Evolutionary conservation across 768 basidiomycete species (phyloP), one percentile per base, ranked within the genome.

Genomic region (Tylopilus sp.): DNA sequence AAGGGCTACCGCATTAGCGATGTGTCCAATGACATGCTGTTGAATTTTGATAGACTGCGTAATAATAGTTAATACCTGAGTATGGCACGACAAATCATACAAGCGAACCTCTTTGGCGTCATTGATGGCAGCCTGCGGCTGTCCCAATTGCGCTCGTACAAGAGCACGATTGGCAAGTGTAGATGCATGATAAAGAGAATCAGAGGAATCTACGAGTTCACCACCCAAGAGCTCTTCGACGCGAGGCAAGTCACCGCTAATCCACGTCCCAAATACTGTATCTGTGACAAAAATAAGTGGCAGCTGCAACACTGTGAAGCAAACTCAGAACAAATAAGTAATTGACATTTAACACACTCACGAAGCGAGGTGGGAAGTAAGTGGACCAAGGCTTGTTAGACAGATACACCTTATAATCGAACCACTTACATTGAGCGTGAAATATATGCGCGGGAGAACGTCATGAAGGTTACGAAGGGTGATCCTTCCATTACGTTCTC

Each of bases 31-130:
- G 4, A 8, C 26, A 1, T 45, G 36, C 17, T 33, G 33, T n/a
- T 24, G 45, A 14, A 31, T 16, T 22, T 42, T 12, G n/a, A 47
- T 36, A 26, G 54, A 54, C 51, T 48, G 30, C 19, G 17, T 6
- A 14, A 10, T 3, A 7, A 42, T 24, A 2, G 26, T 53, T 17
- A 46, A 24, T n/a, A 12, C 3, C n/a, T n/a, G n/a, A 4, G n/a
- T 2, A 9, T 22, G 19, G 8, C 16, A 53, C 25, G 6, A 28
- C 10, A 21, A 14, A 24, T 29, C 21, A 21, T 10, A 6, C 4
- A n/a, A 31, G n/a, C 4, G 17, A 45, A 57, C 55, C 41, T 48
- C 22, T n/a, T 47, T 51, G 6, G 46, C 45, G 29, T 58, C 54
- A 9, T 48, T 50, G 6, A 47, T n/a, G 36, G 45, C 45, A 17